These are phyloP conservation scores for Moesziomyces sp. DNA, from an alignment of 1,284 basidiomycete species.

Conservation along the genomic window DNA sequence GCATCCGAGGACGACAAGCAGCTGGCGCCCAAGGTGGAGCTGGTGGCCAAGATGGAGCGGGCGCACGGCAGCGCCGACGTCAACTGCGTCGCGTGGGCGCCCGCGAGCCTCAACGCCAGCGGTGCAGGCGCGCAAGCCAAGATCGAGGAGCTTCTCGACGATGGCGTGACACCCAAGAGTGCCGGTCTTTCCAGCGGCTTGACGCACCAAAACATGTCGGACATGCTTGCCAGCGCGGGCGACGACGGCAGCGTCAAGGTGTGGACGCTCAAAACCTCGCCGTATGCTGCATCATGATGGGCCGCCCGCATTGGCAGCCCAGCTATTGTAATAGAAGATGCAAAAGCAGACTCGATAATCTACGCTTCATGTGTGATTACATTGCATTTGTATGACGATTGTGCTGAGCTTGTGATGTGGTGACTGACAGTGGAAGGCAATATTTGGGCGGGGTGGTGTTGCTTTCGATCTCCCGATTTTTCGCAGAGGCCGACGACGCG, in stretches of 20 bases:
- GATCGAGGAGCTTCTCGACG: conserved; percentile 38
- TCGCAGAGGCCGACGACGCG: not conserved
- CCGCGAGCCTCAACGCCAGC: conserved; percentile 41
- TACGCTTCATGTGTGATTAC: not conserved
- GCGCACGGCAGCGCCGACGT: conserved; percentile 81
- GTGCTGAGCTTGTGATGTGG: not conserved
- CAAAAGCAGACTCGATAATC: not conserved
- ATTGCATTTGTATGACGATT: not conserved
- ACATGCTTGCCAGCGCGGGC: conserved; percentile 79
- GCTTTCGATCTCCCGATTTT: conserved; percentile 2
- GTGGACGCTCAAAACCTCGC: conserved; percentile 71
- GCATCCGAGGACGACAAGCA: conserved; percentile 25
- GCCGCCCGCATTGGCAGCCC: not conserved
- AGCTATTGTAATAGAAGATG: not conserved
- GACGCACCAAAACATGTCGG: conserved; percentile 65
- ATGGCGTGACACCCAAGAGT: conserved; percentile 54
- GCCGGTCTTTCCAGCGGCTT: conserved; percentile 6
- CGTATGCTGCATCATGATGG: conserved; percentile 12
- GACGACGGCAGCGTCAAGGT: conserved; percentile 81
- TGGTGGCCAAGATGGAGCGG: conserved; percentile 67
- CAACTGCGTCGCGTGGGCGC: conserved; percentile 81
- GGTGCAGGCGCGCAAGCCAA: conserved; percentile 28
- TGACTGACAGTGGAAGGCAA: not conserved
- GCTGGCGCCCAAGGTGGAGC: conserved; percentile 36
- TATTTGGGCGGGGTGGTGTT: not conserved